Conservation (phyloP, 208 protist genomes). For the Acanthamoeba lenticulata region DNA sequence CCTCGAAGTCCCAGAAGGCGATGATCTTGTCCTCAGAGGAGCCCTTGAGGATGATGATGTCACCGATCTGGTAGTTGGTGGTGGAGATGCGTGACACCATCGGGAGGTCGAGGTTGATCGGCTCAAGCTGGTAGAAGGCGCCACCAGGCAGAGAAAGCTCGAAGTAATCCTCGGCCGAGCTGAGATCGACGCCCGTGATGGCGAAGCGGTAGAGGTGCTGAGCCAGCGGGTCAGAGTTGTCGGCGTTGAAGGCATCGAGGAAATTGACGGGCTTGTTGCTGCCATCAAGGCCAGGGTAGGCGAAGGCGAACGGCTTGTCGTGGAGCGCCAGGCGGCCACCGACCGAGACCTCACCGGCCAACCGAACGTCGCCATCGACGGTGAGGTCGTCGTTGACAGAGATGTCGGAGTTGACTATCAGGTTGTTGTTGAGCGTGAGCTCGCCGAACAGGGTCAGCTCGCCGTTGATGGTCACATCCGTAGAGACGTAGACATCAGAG, state of each 20-base stretch:
- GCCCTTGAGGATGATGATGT: conserved; percentile 55
- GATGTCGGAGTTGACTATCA: background rate
- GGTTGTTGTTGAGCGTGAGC: background rate
- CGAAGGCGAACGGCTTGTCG: background rate
- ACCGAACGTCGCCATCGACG: too few relatives aligned
- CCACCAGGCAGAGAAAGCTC: background rate
- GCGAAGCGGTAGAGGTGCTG: background rate
- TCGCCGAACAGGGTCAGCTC: background rate
- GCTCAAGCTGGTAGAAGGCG: conserved; percentile 41
- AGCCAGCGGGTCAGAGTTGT: background rate
- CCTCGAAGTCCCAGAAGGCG: conserved; percentile 59
- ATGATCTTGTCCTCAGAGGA: conserved; percentile 36
- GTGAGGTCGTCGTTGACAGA: background rate
- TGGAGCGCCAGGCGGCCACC: background rate
- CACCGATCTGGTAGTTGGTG: conserved; percentile 32
- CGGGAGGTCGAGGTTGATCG: conserved; percentile 21
- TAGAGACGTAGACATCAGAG: too few relatives aligned
- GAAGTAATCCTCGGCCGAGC: background rate
- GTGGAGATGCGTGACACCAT: background rate
- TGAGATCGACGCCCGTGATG: background rate
- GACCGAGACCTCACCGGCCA: background rate
- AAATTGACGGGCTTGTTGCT: background rate
- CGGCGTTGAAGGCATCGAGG: background rate
- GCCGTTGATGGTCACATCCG: background rate
- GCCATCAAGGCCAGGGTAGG: background rate